Evolutionary conservation across 345 rosid species (phyloP).

Genomic region (Cardamine chenopodiifolia): DNA sequence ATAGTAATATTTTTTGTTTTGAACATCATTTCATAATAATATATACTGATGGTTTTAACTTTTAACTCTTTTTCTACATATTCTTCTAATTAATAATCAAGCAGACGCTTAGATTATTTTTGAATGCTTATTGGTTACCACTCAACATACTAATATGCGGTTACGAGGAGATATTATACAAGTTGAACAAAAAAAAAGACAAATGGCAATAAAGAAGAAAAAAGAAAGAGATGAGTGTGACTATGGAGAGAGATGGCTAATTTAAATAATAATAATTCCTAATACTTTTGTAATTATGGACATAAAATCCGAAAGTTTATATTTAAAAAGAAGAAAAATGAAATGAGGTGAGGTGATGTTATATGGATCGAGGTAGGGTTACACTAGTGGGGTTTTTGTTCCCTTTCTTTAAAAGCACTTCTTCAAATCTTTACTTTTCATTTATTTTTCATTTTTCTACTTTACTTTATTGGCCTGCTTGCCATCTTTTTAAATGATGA

Average conservation of each 20-base stretch:
- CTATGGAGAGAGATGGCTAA: neutral
- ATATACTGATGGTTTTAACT: neutral
- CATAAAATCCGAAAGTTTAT: neutral
- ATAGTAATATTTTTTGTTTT: too few relatives aligned
- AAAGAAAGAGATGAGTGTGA: neutral
- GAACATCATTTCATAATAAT: too few relatives aligned
- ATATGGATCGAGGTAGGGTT: conserved; percentile 26
- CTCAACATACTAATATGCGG: neutral
- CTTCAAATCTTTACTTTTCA: conserved; percentile 25
- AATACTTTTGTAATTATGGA: neutral
- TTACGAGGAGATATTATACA: neutral
- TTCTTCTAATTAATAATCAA: neutral
- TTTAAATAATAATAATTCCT: too few relatives aligned
- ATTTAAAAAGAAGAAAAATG: neutral
- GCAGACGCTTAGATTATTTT: neutral
- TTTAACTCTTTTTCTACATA: neutral
- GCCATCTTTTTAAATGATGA: conserved; percentile 6
- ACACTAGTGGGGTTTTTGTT: conserved; percentile 25
- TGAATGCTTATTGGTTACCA: neutral
- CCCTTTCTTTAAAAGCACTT: conserved; percentile 11
- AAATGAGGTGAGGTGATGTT: neutral
- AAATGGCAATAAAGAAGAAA: neutral
- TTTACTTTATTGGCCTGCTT: conserved; percentile 37
- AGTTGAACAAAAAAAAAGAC: conserved; percentile 11
- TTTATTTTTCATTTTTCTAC: neutral